Evolutionary conservation across 768 basidiomycete species (phyloP).

Genomic region (Lactarius sp.): DNA sequence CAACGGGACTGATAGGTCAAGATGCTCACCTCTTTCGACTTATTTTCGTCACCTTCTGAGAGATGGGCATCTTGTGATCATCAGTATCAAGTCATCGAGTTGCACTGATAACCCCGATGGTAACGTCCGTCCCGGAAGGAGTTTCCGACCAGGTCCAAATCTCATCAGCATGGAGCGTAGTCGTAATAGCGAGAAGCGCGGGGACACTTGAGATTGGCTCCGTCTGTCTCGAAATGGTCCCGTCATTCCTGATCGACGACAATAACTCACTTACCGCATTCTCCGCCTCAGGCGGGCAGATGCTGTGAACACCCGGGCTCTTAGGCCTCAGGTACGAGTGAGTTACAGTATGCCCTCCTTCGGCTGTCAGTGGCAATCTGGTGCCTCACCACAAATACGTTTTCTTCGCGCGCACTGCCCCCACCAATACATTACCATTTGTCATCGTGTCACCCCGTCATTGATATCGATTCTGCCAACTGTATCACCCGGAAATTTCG

Average conservation of each 20-base stretch:
- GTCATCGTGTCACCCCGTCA: too few relatives aligned
- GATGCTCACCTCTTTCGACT: background rate
- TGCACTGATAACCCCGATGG: background rate
- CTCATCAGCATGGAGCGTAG: background rate
- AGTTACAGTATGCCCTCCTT: background rate
- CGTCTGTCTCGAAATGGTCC: background rate
- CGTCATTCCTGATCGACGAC: slow-evolving; percentile 2
- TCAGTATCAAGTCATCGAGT: background rate
- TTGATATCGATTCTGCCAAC: too few relatives aligned
- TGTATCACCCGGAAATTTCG: too few relatives aligned
- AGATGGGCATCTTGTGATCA: background rate
- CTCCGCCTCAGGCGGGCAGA: slow-evolving; percentile 5
- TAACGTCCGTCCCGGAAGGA: background rate
- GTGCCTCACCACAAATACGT: too few relatives aligned
- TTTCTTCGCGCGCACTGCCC: too few relatives aligned
- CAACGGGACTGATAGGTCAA: slow-evolving; percentile 1
- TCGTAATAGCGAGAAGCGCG: background rate
- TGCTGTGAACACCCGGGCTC: background rate
- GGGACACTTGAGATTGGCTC: background rate
- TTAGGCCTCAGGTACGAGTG: background rate
- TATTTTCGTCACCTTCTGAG: background rate
- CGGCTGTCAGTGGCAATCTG: background rate
- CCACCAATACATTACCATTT: too few relatives aligned
- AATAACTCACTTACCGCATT: slow-evolving; percentile 1
- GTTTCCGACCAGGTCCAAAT: background rate